Evolutionary conservation across 306 rosid genomes (phyloP), one percentile per base, ranked within the genome.

Genomic region (Lotus japonicus): DNA sequence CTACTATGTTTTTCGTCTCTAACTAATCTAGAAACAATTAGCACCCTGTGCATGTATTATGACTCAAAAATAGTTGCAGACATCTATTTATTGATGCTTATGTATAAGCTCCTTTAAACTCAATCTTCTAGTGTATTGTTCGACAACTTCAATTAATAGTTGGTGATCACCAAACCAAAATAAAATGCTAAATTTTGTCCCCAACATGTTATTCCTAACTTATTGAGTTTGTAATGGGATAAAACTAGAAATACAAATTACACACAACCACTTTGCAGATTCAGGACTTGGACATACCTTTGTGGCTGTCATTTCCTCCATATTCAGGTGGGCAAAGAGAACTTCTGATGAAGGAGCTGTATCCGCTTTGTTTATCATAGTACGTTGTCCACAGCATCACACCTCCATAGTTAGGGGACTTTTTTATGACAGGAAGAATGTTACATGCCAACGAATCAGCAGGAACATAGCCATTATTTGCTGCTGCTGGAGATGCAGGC

Each of bases 371-470:
- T 53, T 71, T 72, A 75, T 79, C 90, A 72, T 63, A 77, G 74
- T 67, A 83, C 44, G 53, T 77, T 4, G 84, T 71, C 87, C 88
- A 85, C 19, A 88, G 10, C 90, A 82, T 85, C 16, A 88, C 84
- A 6, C 91, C 95, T 35, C 87, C 95, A 53, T 83, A 83, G 62
- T 81, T 70, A 0, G 68, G 43, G 6, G 89, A 81, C 63, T 56
- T 72, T 23, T 41, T 73, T 35, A 88, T 62, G 11, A 14, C 76
- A 4, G 91, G 89, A 42, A 88, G 80, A 41, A 84, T 62, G 9
- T 59, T n/a, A 3, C 83, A 71, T 28, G 53, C 64, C 59, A 88
- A 45, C 57, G 74, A 68, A 19, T 46, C 51, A 11, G 72, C 65
- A 0, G 83, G 84, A 49, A 88, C 66, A 65, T 72, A 88, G 15